These are phyloP conservation scores for Ligustrum vulgare DNA, from an alignment of 257 asterid species.

Conservation along the genomic window DNA sequence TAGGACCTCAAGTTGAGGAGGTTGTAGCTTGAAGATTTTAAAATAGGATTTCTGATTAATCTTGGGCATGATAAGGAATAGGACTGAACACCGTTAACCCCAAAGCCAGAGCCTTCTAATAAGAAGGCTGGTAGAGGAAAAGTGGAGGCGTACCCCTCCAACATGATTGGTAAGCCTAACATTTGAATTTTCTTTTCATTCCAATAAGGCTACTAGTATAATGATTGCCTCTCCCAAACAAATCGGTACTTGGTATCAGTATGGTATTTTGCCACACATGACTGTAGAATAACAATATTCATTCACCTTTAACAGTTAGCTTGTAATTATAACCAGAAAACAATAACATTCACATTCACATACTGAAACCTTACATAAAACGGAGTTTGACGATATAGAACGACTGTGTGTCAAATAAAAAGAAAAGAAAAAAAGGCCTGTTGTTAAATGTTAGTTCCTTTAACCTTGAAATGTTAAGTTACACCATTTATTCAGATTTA, in stretches of 20 bases:
- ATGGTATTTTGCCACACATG: background rate
- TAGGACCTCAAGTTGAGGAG: constrained; percentile 34
- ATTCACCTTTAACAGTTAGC: background rate
- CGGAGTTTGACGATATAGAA: background rate
- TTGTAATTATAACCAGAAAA: background rate
- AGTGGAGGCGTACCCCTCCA: constrained; percentile 4
- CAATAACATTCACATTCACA: background rate
- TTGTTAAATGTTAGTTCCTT: background rate
- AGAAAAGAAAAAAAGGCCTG: background rate
- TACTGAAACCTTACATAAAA: background rate
- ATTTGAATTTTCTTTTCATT: background rate
- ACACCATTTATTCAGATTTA: background rate
- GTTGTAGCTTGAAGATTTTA: constrained; percentile 3
- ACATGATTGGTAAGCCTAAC: background rate
- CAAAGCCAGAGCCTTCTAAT: background rate
- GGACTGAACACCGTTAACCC: background rate
- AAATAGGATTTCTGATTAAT: background rate
- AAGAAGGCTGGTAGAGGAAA: background rate
- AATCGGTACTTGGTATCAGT: background rate
- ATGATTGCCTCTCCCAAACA: background rate
- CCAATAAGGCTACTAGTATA: background rate
- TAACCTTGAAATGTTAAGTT: background rate
- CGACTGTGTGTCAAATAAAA: background rate
- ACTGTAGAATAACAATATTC: background rate
- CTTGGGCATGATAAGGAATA: background rate